Evolutionary conservation across 1,139 yeast species (phyloP), one percentile per base, ranked within the genome.

Genomic region (Protomyces macrosporus): DNA sequence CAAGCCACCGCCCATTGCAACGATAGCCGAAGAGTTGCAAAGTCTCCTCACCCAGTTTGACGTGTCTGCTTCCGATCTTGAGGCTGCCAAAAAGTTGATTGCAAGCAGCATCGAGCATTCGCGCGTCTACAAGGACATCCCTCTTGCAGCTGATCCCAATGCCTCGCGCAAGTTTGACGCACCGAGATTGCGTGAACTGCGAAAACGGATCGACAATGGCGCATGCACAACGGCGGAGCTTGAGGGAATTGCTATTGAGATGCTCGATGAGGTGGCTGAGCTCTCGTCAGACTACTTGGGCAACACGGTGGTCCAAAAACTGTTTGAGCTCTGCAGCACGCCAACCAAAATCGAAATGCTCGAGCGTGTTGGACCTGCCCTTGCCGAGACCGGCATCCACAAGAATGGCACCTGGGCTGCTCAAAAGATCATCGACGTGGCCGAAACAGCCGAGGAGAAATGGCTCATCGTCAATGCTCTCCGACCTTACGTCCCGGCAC

Each of bases 351-450:
- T 88, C 70, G 82, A 87, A 75, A 87, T 95, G 90, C 82, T 93
- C 60, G 84, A 87, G 71, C 84, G 83, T 69, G 84, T 95, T 60
- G 80, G 88, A 3, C 96, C 95, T 30, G 88, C 81, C 71, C 79
- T 95, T 68, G 88, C 97, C 1, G 95, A 90, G 71, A 86, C 93
- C 78, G 95, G 98, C 71, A 87, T 90, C 65, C 99, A 93, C 77
- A 93, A 93, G 73, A 93, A 95, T 74, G 99, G 99, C 67, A 93
- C 99, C 3, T 93, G 98, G 98, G 98, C 98, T 1, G 95, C 96
- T 37, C 98, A 95, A 75, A 95, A 93, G 75, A 87, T 93, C 73
- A 90, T 95, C 70, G 88, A 86, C 69, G 86, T 88, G 66, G 86
- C 88, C 6, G 78, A 79, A 59, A 78, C 86, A 0, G 82, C 82